phyloP scores from a whole-genome alignment of 768 basidiomycete species.

The Rhizopogon roseolus region DNA sequence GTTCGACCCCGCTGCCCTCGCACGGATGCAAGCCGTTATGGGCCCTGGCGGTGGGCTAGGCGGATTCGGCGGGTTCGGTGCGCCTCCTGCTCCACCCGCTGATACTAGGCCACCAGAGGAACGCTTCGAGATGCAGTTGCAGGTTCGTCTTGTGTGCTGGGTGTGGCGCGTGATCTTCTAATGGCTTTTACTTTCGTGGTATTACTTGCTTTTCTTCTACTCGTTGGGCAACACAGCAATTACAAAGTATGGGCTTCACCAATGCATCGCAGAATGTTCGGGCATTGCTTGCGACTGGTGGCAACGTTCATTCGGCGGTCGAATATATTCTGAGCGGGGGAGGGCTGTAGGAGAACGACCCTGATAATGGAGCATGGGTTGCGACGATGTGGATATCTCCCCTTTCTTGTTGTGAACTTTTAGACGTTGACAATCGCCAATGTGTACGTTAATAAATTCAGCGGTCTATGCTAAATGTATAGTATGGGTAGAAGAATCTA shows the following conservation, averaged over 20 bases:
- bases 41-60: constrained; percentile 25
- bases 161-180: not conserved
- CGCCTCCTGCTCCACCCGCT: constrained; percentile 36
- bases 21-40: constrained; percentile 31
- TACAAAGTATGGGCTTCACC: constrained; percentile 93
- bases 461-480: not conserved
- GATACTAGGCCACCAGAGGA: constrained; percentile 84
- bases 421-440: not conserved
- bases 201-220: not conserved
- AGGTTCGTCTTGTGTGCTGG: constrained; percentile 39
- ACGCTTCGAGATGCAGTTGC: constrained; percentile 83
- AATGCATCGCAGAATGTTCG: constrained; percentile 89
- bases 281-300: constrained; percentile 87
- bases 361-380: not conserved
- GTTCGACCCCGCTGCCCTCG: constrained; percentile 42
- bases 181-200: not conserved
- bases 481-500: not conserved
- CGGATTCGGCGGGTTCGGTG: constrained; percentile 24
- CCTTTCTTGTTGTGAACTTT: not conserved
- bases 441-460: not conserved
- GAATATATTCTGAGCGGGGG: constrained; percentile 88
- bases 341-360: constrained; percentile 41
- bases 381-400: not conserved
- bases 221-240: constrained; percentile 47
- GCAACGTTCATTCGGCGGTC: constrained; percentile 87